Evolutionary conservation across 2,329 filamentous ascomycete genomes (phyloP).

Genomic region (Cladosporium sp.): DNA sequence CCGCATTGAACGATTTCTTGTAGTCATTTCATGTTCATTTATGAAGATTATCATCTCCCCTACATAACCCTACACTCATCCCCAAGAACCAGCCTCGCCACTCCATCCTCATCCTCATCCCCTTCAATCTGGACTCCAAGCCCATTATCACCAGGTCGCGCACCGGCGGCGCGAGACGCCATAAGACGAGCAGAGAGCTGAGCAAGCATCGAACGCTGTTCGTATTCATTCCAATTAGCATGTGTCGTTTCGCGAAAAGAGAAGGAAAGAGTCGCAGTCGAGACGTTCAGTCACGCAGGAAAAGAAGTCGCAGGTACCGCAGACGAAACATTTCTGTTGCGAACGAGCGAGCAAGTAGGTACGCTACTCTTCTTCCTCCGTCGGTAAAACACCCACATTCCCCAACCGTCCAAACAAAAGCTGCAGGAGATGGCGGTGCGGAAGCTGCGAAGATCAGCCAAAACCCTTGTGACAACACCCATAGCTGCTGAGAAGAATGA

Average conservation of each 20-base stretch:
- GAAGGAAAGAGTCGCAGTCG: no score
- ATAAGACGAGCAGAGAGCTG: slow-evolving; percentile 22
- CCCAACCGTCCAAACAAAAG: slow-evolving; percentile 25
- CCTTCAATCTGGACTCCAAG: neutral
- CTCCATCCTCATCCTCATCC: slow-evolving; percentile 11
- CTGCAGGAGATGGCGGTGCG: slow-evolving; percentile 24
- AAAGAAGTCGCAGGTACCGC: no score
- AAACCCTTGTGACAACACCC: no score
- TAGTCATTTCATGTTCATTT: neutral
- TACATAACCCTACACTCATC: slow-evolving; percentile 28
- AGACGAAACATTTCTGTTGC: no score
- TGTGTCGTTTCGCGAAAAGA: no score
- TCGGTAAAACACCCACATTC: slow-evolving; percentile 18
- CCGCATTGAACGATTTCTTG: no score
- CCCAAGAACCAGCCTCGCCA: slow-evolving; percentile 18
- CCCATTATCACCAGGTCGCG: slow-evolving; percentile 1
- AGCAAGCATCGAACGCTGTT: slow-evolving; percentile 25
- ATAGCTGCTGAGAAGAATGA: no score
- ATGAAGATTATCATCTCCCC: neutral
- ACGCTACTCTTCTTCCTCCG: slow-evolving; percentile 15
- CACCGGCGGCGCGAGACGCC: slow-evolving; percentile 15
- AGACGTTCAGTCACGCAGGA: no score
- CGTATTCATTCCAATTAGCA: no score
- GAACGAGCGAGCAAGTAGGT: no score
- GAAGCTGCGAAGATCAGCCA: slow-evolving; percentile 18